Base-by-base conservation (phyloP, 1,284 basidiomycete genomes). In the Xerocomus cyaneibrunnescens region DNA sequence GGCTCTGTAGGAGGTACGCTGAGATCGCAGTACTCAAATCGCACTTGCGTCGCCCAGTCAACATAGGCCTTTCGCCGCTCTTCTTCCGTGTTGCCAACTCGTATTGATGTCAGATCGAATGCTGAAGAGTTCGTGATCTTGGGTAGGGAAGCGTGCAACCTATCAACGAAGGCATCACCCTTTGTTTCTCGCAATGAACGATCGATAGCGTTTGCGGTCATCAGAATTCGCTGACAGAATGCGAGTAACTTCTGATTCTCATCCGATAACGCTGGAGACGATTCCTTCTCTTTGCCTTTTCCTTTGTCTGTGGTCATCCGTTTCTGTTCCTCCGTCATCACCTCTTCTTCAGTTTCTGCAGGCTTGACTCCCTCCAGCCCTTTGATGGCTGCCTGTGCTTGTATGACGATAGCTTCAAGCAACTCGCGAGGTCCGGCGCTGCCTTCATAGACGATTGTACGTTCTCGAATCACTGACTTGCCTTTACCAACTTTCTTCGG, bases 1-100 rank as follows among this genome's bases (percentile, higher is more conserved):
- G 55, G 31, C 14, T 69, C 67, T 38, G 49, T 28, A 37, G 62
- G 41, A 19, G 80, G 72, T 19, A 90, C 65, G 1, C 82, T 79
- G 50, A 92, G 74, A 69, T 94, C 91, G 66, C 90, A 93, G 64
- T 95, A 94, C 66, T 93, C 89, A 68, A 94, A 96, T 43, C 92
- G 78, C 25, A 81, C 81, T 52, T 79, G 75, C 23, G 75, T 86
- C 2, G 89, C 91, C 92, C 93, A 96, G 28, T 87, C 80, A 51
- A 89, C 65, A 67, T 96, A 95, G 9, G 79, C 77, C 65, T 84
- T 84, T 57, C 76, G 76, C 2, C 82, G 76, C 32, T 79, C 80
- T 64, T 89, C 87, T 36, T 91, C 84, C 3, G 84, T 84, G 9
- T 75, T 67, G 23, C 77, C 80, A 3, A 75, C 73, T 39, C 77